These are phyloP conservation scores for Exophiala mesophila DNA, from an alignment of 2,329 filamentous ascomycete species.

Conservation along the genomic window DNA sequence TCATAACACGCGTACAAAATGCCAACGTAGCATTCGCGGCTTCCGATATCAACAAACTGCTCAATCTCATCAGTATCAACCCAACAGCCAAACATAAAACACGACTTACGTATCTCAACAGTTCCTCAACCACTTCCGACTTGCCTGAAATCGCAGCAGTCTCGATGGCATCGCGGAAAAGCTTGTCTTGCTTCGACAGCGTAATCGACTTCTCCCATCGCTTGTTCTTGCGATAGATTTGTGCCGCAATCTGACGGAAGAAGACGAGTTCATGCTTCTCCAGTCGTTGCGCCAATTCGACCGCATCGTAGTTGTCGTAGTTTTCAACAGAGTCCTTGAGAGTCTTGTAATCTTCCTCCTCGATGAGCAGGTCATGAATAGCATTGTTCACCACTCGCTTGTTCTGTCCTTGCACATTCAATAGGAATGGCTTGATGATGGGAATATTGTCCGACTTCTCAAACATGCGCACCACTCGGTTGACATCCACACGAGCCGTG, in stretches of 20 bases:
- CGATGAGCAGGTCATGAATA: slow-evolving; percentile 94
- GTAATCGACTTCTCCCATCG: slow-evolving; percentile 99
- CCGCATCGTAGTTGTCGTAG: slow-evolving; percentile 97
- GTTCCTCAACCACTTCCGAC: slow-evolving; percentile 86
- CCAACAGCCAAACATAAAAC: slow-evolving; percentile 20
- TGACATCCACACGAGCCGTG: slow-evolving; percentile 92
- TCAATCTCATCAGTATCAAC: neutral
- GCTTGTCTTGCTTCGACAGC: slow-evolving; percentile 96
- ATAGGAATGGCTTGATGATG: slow-evolving; percentile 95
- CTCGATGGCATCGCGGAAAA: slow-evolving; percentile 99
- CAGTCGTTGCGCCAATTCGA: slow-evolving; percentile 82
- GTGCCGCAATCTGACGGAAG: slow-evolving; percentile 97
- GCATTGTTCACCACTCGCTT: slow-evolving; percentile 97
- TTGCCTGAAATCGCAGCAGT: slow-evolving; percentile 90
- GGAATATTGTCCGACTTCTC: slow-evolving; percentile 97
- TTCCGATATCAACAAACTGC: slow-evolving; percentile 98
- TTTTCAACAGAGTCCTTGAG: slow-evolving; percentile 95
- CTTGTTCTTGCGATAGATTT: slow-evolving; percentile 99
- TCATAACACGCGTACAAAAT: slow-evolving; percentile 99
- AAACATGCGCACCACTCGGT: slow-evolving; percentile 98
- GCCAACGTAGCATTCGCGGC: slow-evolving; percentile 98
- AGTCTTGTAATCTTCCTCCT: slow-evolving; percentile 99
- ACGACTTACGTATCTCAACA: slow-evolving; percentile 87
- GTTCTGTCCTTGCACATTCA: slow-evolving; percentile 94
- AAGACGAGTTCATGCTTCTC: slow-evolving; percentile 98